Conservation (phyloP, 129 eudicot genomes). For the Pittosporum tobira region DNA sequence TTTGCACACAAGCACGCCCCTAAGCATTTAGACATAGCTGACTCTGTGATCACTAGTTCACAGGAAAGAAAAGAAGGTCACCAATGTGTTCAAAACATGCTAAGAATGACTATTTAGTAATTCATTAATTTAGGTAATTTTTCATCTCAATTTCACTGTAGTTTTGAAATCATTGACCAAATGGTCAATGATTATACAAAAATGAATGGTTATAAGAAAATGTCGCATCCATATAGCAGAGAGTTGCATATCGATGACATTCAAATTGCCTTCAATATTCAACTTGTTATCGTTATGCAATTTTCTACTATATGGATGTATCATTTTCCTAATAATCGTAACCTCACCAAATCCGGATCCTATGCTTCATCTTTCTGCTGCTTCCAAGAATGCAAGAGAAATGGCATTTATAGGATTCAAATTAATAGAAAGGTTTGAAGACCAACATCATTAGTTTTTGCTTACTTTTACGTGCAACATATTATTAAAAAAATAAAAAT, state of each 20-base stretch:
- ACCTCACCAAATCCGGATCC: too few species aligned
- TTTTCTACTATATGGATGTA: too few species aligned
- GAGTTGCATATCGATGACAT: too few species aligned
- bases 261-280: too few species aligned
- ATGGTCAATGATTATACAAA: background rate
- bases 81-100: background rate
- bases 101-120: background rate
- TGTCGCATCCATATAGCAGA: too few species aligned
- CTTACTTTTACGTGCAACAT: too few species aligned
- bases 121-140: background rate
- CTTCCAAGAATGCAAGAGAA: background rate
- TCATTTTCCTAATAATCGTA: too few species aligned
- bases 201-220: background rate
- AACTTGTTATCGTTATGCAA: too few species aligned
- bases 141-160: background rate
- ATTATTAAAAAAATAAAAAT: background rate
- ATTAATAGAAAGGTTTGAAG: background rate
- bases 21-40: slow-evolving; percentile 43
- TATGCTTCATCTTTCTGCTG: too few species aligned
- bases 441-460: too few species aligned
- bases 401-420: background rate
- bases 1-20: slow-evolving; percentile 54
- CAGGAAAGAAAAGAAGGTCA: background rate
- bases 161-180: background rate
- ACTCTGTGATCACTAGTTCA: slow-evolving; percentile 44